phyloP scores from a whole-genome alignment of 73 alveolate species.

The Paramecium bursaria region DNA sequence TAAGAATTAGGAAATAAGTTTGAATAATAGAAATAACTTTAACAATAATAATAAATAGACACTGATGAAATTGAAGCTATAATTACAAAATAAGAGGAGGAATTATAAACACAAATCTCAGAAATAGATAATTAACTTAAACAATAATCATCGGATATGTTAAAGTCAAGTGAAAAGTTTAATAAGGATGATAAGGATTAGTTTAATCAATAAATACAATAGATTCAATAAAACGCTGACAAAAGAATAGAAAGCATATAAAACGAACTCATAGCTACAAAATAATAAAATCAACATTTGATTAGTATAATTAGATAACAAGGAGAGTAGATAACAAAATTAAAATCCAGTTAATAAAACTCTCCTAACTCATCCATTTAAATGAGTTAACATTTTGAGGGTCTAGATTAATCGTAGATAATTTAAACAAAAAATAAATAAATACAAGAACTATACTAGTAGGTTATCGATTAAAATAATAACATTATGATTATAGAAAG shows the following conservation, averaged over 20 bases:
- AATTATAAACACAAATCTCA: neutral
- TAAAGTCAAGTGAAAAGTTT: slow-evolving; percentile 3
- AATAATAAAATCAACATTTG: neutral
- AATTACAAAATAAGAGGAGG: slow-evolving; percentile 40
- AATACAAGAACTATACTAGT: too few relatives aligned
- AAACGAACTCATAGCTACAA: neutral
- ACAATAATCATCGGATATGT: neutral
- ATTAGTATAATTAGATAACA: slow-evolving; percentile 37
- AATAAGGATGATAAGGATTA: neutral
- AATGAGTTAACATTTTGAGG: too few relatives aligned
- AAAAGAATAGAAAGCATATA: neutral
- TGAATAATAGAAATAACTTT: neutral
- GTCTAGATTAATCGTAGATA: too few relatives aligned
- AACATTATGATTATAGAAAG: too few relatives aligned
- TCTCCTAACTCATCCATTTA: too few relatives aligned
- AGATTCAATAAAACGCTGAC: neutral
- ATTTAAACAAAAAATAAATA: too few relatives aligned
- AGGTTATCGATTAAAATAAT: too few relatives aligned
- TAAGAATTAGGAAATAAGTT: slow-evolving; percentile 4
- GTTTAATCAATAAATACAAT: neutral
- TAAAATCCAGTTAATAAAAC: too few relatives aligned
- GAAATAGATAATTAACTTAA: slow-evolving; percentile 19
- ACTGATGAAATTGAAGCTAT: slow-evolving; percentile 10
- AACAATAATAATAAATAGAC: neutral
- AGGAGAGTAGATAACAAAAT: slow-evolving; percentile 4